Percentiles rank a stretch among this genome's conserved stretches.
Evolutionary conservation across 257 asterid genomes (phyloP).

Genomic region (Fraxinus cuspidata): DNA sequence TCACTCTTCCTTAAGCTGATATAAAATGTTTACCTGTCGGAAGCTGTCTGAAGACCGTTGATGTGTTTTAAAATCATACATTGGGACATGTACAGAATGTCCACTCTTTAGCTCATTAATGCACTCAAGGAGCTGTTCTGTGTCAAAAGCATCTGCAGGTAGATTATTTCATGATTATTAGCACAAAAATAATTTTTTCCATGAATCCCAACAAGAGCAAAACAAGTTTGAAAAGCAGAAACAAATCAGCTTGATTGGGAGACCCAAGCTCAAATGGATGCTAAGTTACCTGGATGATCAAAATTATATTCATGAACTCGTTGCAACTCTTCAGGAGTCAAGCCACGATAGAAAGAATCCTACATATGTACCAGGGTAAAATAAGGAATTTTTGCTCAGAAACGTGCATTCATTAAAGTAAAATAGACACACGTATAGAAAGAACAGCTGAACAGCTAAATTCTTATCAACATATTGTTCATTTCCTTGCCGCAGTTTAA

Average conservation of each 20-base stretch:
- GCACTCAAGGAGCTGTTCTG: conserved; percentile 96
- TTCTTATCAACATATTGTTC: background rate
- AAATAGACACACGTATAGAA: too few species aligned
- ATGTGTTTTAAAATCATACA: conserved; percentile 91
- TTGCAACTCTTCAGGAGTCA: conserved; percentile 76
- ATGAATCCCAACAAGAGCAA: conserved; percentile 5
- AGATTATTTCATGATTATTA: conserved; percentile 15
- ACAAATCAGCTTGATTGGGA: conserved; percentile 2
- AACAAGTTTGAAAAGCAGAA: conserved; percentile 19
- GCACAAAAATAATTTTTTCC: background rate
- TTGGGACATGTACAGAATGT: conserved; percentile 84
- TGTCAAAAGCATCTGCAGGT: conserved; percentile 92
- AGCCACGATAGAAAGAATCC: conserved; percentile 98
- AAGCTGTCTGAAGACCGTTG: conserved; percentile 84
- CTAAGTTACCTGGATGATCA: conserved; percentile 87
- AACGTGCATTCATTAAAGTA: too few species aligned
- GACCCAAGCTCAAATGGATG: too few species aligned
- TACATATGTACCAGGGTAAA: conserved; percentile 32
- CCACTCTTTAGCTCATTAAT: conserved; percentile 67
- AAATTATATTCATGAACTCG: conserved; percentile 89
- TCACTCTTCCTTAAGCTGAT: too few species aligned
- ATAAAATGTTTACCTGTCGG: conserved; percentile 77
- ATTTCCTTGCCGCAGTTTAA: background rate
- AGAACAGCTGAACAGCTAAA: conserved; percentile 7
- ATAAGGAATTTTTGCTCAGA: background rate